Evolutionary conservation across 2,329 filamentous ascomycete genomes (phyloP), one percentile per base, ranked within the genome.

Genomic region (Pyrenochaeta sp.): DNA sequence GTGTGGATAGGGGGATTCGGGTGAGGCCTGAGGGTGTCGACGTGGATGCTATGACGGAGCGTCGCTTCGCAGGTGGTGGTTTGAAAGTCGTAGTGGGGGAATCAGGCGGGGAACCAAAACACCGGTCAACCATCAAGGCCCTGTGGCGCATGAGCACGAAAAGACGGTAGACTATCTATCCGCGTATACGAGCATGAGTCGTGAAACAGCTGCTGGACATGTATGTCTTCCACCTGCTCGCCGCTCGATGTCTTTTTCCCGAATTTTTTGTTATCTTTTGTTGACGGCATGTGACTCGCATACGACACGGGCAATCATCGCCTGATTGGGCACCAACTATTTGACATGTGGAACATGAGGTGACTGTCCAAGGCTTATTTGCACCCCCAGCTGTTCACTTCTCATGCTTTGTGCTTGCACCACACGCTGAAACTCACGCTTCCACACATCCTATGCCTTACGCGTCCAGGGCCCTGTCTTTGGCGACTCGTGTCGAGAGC

Each of bases 341-440:
- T 51, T 37, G 51, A 52, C 61, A 55, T 56, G 61, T 64, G 57
- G 54, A 51, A 61, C 61, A 56, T 54, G 51, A 45, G 58, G 54
- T 50, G 53, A 50, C 49, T 46, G 53, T 49, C 51, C 51, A 45
- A 55, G 39, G 4, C 50, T 56, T 51, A 40, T 50, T 53, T 58
- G 35, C 46, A 54, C 49, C 42, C 40, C 49, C 39, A 49, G 37
- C 31, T 36, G 29, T 6, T 27, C 23, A 20, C 35, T 43, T 27
- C 49, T 43, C 48, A 33, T 51, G 41, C 47, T 60, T 43, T 36
- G 45, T 37, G 37, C 40, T 49, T 58, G 57, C 52, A 56, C 56
- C 42, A 60, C 61, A 39, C 41, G 53, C 54, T 63, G 60, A 63
- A 64, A 63, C 61, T 47, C 43, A 46, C 49, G 52, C 50, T 37